phyloP scores from a whole-genome alignment of 2,329 filamentous ascomycete species.

The Colletotrichum endophyticum region DNA sequence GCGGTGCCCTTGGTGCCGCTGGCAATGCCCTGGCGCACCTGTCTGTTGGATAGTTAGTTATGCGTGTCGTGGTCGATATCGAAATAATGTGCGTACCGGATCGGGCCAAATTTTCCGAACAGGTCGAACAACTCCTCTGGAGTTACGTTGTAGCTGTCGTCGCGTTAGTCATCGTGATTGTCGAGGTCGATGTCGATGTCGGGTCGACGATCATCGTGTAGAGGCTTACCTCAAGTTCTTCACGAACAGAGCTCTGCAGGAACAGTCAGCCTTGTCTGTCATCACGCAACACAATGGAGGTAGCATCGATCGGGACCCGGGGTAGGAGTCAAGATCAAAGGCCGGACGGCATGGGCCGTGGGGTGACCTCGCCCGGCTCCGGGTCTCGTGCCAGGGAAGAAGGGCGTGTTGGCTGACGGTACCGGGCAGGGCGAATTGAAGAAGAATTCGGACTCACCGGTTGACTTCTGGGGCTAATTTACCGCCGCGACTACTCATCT shows the following conservation, averaged over 20 bases:
- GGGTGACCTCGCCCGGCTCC: slow-evolving; percentile 2
- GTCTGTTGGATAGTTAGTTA: slow-evolving; percentile 58
- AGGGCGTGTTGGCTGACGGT: not conserved
- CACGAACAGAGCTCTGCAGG: slow-evolving; percentile 92
- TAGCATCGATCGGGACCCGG: not conserved
- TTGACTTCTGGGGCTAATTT: slow-evolving; percentile 99
- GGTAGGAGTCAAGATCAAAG: not conserved
- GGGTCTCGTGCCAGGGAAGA: slow-evolving; percentile 14
- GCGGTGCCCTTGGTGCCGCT: slow-evolving; percentile 98
- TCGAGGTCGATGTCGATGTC: slow-evolving; percentile 64
- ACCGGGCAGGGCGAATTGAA: slow-evolving; percentile 8
- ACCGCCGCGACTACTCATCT: slow-evolving; percentile 95
- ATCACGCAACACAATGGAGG: not conserved
- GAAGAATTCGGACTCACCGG: slow-evolving; percentile 66
- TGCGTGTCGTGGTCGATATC: not conserved
- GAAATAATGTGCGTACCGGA: slow-evolving; percentile 69
- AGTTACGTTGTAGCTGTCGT: slow-evolving; percentile 91
- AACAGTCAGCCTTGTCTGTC: slow-evolving; percentile 34
- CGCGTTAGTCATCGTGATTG: slow-evolving; percentile 6
- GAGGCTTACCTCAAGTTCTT: slow-evolving; percentile 92
- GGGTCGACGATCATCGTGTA: slow-evolving; percentile 48
- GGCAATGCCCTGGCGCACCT: slow-evolving; percentile 98
- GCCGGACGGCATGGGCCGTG: slow-evolving; percentile 3
- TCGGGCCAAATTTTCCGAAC: slow-evolving; percentile 96
- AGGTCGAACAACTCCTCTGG: slow-evolving; percentile 98